These are phyloP conservation scores for Verticillium longisporum DNA, from an alignment of 2,329 filamentous ascomycete species.

Conservation along the genomic window DNA sequence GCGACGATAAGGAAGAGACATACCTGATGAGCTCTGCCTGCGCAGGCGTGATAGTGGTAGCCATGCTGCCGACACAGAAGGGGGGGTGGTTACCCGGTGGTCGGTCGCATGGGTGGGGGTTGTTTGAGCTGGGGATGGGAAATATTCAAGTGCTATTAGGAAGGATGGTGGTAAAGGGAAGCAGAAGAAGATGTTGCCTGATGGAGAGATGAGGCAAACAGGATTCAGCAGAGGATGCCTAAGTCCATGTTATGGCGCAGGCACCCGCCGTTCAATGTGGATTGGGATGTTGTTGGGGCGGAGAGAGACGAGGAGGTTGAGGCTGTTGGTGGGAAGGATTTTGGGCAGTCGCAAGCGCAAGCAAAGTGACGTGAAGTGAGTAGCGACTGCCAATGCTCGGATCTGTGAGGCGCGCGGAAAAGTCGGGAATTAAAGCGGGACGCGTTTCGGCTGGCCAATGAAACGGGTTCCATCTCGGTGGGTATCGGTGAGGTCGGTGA, in stretches of 20 bases:
- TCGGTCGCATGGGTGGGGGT: constrained; percentile 8
- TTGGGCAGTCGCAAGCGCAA: background rate
- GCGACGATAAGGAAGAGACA: constrained; percentile 7
- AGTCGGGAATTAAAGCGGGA: constrained; percentile 10
- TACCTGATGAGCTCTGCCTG: constrained; percentile 55
- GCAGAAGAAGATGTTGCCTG: too few relatives aligned
- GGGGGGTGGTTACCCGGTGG: constrained; percentile 6
- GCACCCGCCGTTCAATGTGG: background rate
- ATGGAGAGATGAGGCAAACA: too few relatives aligned
- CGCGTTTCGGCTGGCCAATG: constrained; percentile 8
- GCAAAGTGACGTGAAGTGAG: background rate
- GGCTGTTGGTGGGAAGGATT: background rate
- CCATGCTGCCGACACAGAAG: constrained; percentile 13
- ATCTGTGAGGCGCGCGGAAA: constrained; percentile 3
- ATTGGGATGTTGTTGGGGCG: background rate
- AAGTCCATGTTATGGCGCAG: background rate
- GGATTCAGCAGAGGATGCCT: constrained; percentile 4
- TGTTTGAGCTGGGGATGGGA: background rate
- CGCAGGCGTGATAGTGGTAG: constrained; percentile 33
- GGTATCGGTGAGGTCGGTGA: background rate
- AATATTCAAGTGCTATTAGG: constrained; percentile 1
- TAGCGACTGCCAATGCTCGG: background rate
- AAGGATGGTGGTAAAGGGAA: background rate
- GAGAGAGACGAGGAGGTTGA: background rate
- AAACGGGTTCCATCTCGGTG: background rate